Percentiles rank a stretch among this genome's conserved stretches.
These are phyloP conservation scores for Crucihimalaya himalaica DNA, from an alignment of 345 rosid genomes.

Conservation along the genomic window DNA sequence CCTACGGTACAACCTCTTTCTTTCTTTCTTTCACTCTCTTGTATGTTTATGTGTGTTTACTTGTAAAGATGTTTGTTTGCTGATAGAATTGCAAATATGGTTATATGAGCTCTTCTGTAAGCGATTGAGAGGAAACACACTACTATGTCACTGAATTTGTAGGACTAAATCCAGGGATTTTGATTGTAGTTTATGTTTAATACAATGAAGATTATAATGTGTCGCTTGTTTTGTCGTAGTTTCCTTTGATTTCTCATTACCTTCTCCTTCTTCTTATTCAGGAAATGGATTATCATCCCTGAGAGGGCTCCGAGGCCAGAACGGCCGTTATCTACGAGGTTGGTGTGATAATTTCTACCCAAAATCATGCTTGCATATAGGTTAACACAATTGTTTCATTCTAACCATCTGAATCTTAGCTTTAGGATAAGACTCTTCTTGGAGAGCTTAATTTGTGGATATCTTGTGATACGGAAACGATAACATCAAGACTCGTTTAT, in stretches of 20 bases:
- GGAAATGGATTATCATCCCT: constrained; percentile 49
- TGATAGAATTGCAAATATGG: neutral
- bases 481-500: constrained; percentile 19
- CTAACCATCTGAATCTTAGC: constrained; percentile 3
- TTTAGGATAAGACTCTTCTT: constrained; percentile 13
- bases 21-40: neutral
- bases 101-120: neutral
- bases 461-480: neutral
- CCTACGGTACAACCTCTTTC: constrained; percentile 54
- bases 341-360: constrained; percentile 31
- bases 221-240: neutral
- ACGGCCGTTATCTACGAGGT: constrained; percentile 63
- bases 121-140: neutral
- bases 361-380: neutral
- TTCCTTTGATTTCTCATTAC: constrained; percentile 21
- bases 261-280: constrained; percentile 25
- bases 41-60: neutral
- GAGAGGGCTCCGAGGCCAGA: constrained; percentile 46
- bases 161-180: neutral
- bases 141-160: neutral
- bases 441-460: constrained; percentile 1
- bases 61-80: constrained; percentile 2
- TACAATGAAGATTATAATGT: neutral
- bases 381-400: neutral
- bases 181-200: neutral